A percentile compares a stretch with the other conserved stretches of the same genome.
Evolutionary conservation across 169 alveolate genomes (phyloP).

Genomic region (Theileria equi): DNA sequence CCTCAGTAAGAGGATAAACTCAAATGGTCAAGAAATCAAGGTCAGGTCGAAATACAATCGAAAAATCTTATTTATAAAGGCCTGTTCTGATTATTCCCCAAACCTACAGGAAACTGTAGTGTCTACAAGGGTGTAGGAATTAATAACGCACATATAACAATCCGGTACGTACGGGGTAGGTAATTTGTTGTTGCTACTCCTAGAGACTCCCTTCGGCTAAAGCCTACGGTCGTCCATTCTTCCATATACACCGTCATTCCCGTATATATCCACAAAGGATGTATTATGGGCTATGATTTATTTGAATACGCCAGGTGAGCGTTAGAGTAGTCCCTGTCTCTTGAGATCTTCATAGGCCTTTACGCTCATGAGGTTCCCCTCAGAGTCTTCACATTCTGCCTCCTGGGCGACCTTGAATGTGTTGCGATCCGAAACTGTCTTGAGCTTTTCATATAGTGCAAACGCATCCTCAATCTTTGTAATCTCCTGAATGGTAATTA

Average conservation of each 20-base stretch:
- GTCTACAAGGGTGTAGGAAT: no score
- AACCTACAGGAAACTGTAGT: no score
- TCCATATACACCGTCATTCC: neutral
- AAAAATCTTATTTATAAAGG: no score
- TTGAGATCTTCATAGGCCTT: slow-evolving; percentile 89
- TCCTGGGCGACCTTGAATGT: slow-evolving; percentile 89
- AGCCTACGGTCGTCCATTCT: neutral
- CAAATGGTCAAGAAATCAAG: no score
- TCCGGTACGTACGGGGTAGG: no score
- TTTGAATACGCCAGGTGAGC: neutral
- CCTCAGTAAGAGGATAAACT: no score
- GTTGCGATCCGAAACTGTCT: slow-evolving; percentile 84
- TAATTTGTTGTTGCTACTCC: no score
- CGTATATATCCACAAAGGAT: neutral
- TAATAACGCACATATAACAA: no score
- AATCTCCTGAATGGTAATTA: slow-evolving; percentile 54
- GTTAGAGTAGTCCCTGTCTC: slow-evolving; percentile 87
- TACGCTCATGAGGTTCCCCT: slow-evolving; percentile 93
- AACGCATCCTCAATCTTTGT: slow-evolving; percentile 81
- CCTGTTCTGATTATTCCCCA: no score
- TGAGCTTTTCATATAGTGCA: slow-evolving; percentile 89
- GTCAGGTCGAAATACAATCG: no score
- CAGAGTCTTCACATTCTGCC: slow-evolving; percentile 96
- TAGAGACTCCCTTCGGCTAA: no score
- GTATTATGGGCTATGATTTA: no score